phyloP scores from a whole-genome alignment of 768 basidiomycete species.

The Tylopilus subfusipes region DNA sequence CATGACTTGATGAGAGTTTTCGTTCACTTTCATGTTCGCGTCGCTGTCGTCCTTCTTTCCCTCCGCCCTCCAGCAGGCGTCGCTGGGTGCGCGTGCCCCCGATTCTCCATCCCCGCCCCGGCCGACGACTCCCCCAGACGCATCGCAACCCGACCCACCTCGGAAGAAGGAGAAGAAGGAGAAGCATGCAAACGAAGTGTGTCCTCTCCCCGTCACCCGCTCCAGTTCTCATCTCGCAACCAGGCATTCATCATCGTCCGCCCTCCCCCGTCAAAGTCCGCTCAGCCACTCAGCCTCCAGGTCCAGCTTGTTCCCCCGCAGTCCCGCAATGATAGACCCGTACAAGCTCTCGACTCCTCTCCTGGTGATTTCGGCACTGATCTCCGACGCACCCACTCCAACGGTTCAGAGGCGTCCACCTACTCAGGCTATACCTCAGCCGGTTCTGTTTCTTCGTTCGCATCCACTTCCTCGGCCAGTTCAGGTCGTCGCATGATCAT shows the following conservation, averaged over 20 bases:
- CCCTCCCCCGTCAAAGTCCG: constrained; percentile 81
- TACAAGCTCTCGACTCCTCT: constrained; percentile 45
- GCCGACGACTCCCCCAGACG: background rate
- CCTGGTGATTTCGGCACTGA: constrained; percentile 29
- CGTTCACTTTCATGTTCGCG: constrained; percentile 43
- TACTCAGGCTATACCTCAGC: constrained; percentile 51
- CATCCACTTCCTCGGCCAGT: constrained; percentile 42
- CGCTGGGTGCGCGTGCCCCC: constrained; percentile 22
- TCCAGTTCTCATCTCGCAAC: constrained; percentile 5
- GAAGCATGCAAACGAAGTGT: constrained; percentile 47
- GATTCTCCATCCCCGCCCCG: constrained; percentile 15
- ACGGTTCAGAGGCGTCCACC: constrained; percentile 48
- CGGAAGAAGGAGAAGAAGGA: constrained; percentile 42
- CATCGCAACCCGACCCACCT: constrained; percentile 29
- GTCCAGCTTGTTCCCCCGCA: constrained; percentile 79
- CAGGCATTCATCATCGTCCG: constrained; percentile 91
- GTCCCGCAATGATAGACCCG: constrained; percentile 40
- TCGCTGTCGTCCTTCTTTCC: constrained; percentile 50
- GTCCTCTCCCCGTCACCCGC: constrained; percentile 11
- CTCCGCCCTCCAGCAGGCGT: constrained; percentile 43
- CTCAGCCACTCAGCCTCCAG: constrained; percentile 86
- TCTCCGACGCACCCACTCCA: constrained; percentile 34
- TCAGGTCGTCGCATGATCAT: constrained; percentile 70
- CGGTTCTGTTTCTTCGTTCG: constrained; percentile 37
- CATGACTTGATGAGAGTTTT: background rate